Conservation (phyloP, 192 early-diverging fungal species). For the Jimgerdemannia flammicorona region DNA sequence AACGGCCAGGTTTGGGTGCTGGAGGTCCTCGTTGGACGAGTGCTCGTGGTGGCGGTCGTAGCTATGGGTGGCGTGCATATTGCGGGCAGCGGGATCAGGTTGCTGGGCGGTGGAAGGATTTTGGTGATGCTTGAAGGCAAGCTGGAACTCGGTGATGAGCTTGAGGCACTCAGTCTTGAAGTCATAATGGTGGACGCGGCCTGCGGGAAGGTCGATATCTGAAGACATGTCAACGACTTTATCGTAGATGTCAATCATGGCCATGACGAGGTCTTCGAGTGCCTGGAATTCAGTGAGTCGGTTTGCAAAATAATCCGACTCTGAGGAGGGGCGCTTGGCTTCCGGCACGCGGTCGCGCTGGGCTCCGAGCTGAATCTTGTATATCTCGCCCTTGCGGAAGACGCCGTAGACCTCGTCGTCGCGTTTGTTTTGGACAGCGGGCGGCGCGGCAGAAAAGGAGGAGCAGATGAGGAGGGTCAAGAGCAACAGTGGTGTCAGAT, state of each 20-base stretch:
- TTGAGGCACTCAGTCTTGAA: constrained; percentile 20
- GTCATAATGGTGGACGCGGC: constrained; percentile 8
- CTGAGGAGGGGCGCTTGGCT: neutral
- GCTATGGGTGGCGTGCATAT: neutral
- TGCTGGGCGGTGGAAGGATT: constrained; percentile 4
- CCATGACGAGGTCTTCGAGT: constrained; percentile 23
- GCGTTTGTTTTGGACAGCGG: neutral
- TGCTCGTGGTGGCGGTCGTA: constrained; percentile 14
- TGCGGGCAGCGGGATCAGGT: neutral
- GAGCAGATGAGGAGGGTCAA: too few relatives aligned
- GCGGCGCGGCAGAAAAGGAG: too few relatives aligned
- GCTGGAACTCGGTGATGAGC: constrained; percentile 26
- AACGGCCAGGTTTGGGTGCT: neutral
- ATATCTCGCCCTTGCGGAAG: neutral
- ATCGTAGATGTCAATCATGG: constrained; percentile 25
- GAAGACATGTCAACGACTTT: constrained; percentile 13
- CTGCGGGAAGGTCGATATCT: neutral
- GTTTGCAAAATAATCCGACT: neutral
- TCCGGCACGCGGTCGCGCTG: neutral
- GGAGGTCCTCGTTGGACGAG: neutral
- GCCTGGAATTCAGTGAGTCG: constrained; percentile 26
- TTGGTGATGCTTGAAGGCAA: constrained; percentile 18
- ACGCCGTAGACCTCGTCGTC: neutral
- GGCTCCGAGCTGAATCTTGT: neutral
- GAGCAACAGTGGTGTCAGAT: too few relatives aligned